Conservation (phyloP, 495 filamentous ascomycete species). For the Talaromyces stipitatus region DNA sequence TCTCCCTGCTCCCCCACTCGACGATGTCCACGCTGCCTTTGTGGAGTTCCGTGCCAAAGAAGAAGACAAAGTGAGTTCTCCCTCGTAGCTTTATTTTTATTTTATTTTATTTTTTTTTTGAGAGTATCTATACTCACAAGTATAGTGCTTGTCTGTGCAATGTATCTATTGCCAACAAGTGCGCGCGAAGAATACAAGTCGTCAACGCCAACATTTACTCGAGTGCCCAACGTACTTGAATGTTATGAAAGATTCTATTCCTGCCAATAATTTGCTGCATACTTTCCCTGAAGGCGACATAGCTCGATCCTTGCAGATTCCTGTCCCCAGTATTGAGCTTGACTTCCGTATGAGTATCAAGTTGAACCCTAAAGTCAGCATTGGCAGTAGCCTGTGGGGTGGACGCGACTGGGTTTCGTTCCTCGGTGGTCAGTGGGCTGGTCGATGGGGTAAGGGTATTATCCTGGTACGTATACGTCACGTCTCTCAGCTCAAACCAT, state of each 20-base stretch:
- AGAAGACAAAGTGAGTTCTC: slow-evolving; percentile 43
- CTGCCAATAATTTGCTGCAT: slow-evolving; percentile 49
- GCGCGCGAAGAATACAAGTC: slow-evolving; percentile 49
- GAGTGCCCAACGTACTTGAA: slow-evolving; percentile 50
- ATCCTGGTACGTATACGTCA: slow-evolving; percentile 40
- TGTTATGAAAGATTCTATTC: slow-evolving; percentile 51
- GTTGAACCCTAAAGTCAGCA: slow-evolving; percentile 48
- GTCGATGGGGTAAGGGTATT: slow-evolving; percentile 51
- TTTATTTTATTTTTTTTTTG: background rate
- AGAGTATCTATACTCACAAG: background rate
- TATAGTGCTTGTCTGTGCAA: slow-evolving; percentile 48
- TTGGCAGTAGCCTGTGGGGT: slow-evolving; percentile 47
- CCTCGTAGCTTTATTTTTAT: background rate
- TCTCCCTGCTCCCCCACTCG: slow-evolving; percentile 38
- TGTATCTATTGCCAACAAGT: slow-evolving; percentile 53
- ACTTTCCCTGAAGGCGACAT: slow-evolving; percentile 49
- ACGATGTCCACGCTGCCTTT: slow-evolving; percentile 49
- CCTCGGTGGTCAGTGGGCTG: slow-evolving; percentile 52
- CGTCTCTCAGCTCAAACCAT: background rate
- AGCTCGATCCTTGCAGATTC: slow-evolving; percentile 44
- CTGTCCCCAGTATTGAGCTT: slow-evolving; percentile 47
- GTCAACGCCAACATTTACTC: slow-evolving; percentile 46
- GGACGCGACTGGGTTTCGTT: slow-evolving; percentile 52
- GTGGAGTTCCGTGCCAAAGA: slow-evolving; percentile 52
- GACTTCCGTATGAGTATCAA: slow-evolving; percentile 59